These are phyloP conservation scores for Triticum turgidum DNA, from an alignment of 176 grass and related monocot species.

Conservation along the genomic window DNA sequence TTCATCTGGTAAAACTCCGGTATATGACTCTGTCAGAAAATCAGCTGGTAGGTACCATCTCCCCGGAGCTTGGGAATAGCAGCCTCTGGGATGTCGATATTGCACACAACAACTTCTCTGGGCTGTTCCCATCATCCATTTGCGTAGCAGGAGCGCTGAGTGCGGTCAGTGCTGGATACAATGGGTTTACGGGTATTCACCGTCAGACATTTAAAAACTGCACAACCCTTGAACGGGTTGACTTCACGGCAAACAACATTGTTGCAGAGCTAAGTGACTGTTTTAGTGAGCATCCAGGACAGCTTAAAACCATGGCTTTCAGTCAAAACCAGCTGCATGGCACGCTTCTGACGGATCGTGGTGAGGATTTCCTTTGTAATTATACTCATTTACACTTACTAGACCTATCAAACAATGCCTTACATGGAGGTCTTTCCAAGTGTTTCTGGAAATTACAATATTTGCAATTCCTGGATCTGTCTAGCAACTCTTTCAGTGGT, in stretches of 20 bases:
- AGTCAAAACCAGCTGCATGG: not conserved
- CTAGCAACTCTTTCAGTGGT: too few species aligned
- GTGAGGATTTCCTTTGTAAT: not conserved
- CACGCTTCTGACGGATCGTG: not conserved
- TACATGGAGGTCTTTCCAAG: too few species aligned
- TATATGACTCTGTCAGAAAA: not conserved
- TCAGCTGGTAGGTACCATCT: not conserved
- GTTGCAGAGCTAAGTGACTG: not conserved
- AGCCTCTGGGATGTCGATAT: not conserved
- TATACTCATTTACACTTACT: accelerated
- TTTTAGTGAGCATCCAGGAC: not conserved
- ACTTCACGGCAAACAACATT: not conserved
- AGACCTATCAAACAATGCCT: too few species aligned
- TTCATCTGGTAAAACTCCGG: not conserved
- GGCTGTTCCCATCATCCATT: not conserved
- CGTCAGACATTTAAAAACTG: not conserved
- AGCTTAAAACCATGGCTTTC: not conserved
- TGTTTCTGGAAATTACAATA: too few species aligned
- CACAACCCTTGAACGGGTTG: not conserved
- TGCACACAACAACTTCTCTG: not conserved
- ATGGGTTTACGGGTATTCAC: not conserved
- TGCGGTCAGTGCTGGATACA: not conserved
- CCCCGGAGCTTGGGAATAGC: not conserved
- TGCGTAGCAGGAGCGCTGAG: not conserved
- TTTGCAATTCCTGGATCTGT: too few species aligned